phyloP scores from a whole-genome alignment of 306 rosid genomes.

The Ziziphus jujuba region DNA sequence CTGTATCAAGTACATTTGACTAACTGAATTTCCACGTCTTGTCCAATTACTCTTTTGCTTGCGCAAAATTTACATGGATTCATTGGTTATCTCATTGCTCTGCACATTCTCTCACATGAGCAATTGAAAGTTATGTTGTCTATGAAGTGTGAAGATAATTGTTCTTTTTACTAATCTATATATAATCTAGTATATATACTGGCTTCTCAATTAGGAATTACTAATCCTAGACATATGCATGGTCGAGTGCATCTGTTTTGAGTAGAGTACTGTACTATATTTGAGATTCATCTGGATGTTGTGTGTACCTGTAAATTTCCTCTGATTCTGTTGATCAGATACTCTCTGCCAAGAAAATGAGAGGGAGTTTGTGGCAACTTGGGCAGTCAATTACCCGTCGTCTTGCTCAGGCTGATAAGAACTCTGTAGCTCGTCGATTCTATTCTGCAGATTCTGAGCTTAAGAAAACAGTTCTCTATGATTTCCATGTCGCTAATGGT shows the following conservation, averaged over 20 bases:
- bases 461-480: constrained; percentile 77
- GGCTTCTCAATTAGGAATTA: no score
- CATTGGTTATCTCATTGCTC: not conserved
- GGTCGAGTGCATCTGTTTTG: not conserved
- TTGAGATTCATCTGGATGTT: not conserved
- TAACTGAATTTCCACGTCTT: not conserved
- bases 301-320: not conserved
- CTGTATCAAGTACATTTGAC: not conserved
- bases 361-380: constrained; percentile 74
- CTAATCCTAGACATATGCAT: not conserved
- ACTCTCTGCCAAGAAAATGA: constrained; percentile 47
- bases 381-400: constrained; percentile 88
- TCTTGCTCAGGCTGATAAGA: constrained; percentile 73
- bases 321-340: constrained; percentile 19
- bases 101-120: not conserved
- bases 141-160: not conserved
- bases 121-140: not conserved
- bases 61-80: not conserved
- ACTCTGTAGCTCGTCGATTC: constrained; percentile 66
- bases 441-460: constrained; percentile 74
- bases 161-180: not conserved
- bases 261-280: not conserved
- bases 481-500: constrained; percentile 81
- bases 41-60: not conserved
- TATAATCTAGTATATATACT: not conserved